Conservation (phyloP, 2,329 filamentous ascomycete species). For the Thermothelomyces thermophilus region DNA sequence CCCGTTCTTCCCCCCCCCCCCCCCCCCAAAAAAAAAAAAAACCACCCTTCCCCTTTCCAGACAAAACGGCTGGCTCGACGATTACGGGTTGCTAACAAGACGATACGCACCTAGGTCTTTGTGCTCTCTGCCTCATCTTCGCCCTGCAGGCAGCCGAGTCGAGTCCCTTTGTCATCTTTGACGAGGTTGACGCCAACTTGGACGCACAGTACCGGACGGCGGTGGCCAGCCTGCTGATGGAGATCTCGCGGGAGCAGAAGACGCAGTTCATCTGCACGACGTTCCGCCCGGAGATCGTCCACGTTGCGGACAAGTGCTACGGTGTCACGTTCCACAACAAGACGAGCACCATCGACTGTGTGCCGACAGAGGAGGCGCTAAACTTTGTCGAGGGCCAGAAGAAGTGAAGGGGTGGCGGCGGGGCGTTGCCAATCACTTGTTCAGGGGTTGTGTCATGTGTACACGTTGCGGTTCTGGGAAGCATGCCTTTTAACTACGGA, state of each 20-base stretch:
- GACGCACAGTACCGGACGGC: constrained; percentile 97
- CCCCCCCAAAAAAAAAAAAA: too few species aligned
- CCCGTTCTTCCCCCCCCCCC: too few species aligned
- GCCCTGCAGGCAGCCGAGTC: constrained; percentile 98
- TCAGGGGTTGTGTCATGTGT: too few species aligned
- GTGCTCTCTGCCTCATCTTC: constrained; percentile 94
- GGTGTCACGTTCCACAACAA: constrained; percentile 92
- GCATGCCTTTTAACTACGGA: too few species aligned
- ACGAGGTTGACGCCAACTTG: constrained; percentile 97
- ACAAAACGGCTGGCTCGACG: too few species aligned
- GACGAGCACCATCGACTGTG: constrained; percentile 88
- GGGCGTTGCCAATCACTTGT: too few species aligned
- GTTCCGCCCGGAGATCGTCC: constrained; percentile 92
- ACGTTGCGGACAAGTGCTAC: constrained; percentile 95
- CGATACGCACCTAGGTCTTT: constrained; percentile 55
- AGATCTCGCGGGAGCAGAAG: constrained; percentile 60
- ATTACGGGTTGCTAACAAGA: neutral
- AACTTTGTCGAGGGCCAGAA: constrained; percentile 88
- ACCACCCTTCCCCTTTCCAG: too few species aligned
- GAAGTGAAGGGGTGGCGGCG: constrained; percentile 15
- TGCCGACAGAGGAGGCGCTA: constrained; percentile 77
- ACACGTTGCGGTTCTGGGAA: too few species aligned
- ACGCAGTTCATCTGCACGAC: constrained; percentile 97
- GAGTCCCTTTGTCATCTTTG: constrained; percentile 97
- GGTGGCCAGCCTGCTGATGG: constrained; percentile 80